Percentiles rank a stretch among this genome's conserved stretches.
phyloP scores from a whole-genome alignment of 352 stramenopile species.

The Achlya hypogyna region DNA sequence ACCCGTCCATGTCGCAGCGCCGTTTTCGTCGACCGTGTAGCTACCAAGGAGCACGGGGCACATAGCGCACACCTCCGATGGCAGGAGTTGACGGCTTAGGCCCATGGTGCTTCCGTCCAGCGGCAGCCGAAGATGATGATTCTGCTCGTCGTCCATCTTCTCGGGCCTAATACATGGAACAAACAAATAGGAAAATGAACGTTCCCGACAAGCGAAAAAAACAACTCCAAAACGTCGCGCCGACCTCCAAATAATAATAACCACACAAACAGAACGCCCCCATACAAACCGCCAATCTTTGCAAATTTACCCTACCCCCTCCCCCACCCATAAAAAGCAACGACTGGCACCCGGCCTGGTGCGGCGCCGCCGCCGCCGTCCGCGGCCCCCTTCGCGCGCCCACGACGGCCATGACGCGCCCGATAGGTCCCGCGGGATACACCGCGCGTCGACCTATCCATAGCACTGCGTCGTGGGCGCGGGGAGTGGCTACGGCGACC shows the following conservation, averaged over 20 bases:
- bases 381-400: too few species aligned
- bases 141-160: constrained; percentile 5
- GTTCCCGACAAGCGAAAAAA: background rate
- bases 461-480: too few species aligned
- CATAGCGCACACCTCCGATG: constrained; percentile 1
- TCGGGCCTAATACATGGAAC: constrained; percentile 22
- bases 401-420: too few species aligned
- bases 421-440: too few species aligned
- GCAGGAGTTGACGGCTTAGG: background rate
- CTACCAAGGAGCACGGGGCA: constrained; percentile 15
- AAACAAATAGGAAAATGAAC: constrained; percentile 23
- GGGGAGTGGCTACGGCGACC: too few species aligned
- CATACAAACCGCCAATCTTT: too few species aligned
- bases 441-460: too few species aligned
- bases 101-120: constrained; percentile 3
- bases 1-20: constrained; percentile 52
- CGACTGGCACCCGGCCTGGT: background rate
- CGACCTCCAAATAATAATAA: constrained; percentile 12
- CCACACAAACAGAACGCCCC: constrained; percentile 12
- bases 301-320: too few species aligned
- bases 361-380: too few species aligned
- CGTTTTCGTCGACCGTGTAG: constrained; percentile 18
- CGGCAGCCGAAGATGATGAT: background rate
- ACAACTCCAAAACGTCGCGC: constrained; percentile 15
- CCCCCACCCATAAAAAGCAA: background rate